Percentiles rank a stretch among this genome's conserved stretches.
Conservation (phyloP, 2,329 filamentous ascomycete genomes). For the Paraphoma sp. region DNA sequence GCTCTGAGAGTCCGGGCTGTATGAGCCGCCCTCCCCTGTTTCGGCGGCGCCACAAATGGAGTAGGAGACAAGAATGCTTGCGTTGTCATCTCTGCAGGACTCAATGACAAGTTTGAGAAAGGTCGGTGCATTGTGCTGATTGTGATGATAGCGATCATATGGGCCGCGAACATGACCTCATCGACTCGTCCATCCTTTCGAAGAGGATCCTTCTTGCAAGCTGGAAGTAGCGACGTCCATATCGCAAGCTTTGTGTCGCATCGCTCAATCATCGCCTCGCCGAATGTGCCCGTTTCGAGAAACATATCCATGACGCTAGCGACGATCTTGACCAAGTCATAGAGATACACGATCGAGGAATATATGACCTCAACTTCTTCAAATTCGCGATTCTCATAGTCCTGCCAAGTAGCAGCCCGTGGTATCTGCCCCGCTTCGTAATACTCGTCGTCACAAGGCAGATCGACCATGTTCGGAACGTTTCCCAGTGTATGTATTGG, state of each 20-base stretch:
- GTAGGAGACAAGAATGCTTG: conserved; percentile 68
- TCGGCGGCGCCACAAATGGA: conserved; percentile 55
- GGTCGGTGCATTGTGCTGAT: conserved; percentile 50
- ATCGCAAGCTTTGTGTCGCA: conserved; percentile 69
- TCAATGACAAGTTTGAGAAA: conserved; percentile 43
- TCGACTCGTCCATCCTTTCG: conserved; percentile 73
- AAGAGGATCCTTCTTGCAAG: conserved; percentile 72
- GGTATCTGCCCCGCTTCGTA: conserved; percentile 54
- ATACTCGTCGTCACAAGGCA: conserved; percentile 82
- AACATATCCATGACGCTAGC: conserved; percentile 66
- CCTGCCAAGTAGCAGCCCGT: conserved; percentile 61
- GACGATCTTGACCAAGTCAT: conserved; percentile 75
- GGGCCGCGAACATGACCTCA: conserved; percentile 89
- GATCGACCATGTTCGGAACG: conserved; percentile 68
- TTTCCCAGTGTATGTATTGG: conserved; percentile 71
- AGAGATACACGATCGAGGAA: conserved; percentile 83
- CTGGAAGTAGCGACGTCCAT: conserved; percentile 80
- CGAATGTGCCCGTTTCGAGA: conserved; percentile 23
- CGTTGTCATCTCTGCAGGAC: conserved; percentile 37
- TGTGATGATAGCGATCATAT: conserved; percentile 69
- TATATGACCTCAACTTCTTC: conserved; percentile 72
- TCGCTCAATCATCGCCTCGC: conserved; percentile 68
- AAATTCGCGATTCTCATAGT: conserved; percentile 78
- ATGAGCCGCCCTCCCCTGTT: conserved; percentile 59
- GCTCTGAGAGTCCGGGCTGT: conserved; percentile 80